Base-by-base conservation (phyloP, 257 asterid genomes). In the Asclepias syriaca region DNA sequence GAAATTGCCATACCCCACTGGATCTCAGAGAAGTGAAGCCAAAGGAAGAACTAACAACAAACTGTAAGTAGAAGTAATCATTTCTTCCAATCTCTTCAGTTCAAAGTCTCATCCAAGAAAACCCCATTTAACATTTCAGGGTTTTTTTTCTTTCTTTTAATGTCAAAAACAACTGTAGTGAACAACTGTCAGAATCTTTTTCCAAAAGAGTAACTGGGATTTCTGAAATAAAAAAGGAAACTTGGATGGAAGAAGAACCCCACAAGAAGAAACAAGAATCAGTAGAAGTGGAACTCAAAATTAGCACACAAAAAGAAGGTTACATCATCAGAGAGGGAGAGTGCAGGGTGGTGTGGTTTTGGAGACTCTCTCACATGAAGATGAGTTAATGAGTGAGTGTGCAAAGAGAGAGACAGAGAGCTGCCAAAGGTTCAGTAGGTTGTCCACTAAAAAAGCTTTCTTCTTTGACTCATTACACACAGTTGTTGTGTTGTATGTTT, bases 71-170 rank as follows among this genome's bases (percentile, higher is more conserved):
- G 54, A 80, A 77, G 81, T 75, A 90, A 87, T 83, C 85, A 84
- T 87, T 74, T 86, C 81, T 81, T 74, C 80, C 83, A 74, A 55
- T 83, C 88, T 77, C 87, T 75, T 79, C 72, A 79, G 79, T 90
- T 83, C 86, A 81, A 87, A 82, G 80, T 65, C 81, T 81, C 75
- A 77, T 68, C 77, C 72, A 74, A 75, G 71, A 82, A 72, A 78
- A 76, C 78, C 87, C 82, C 88, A 85, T 82, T 81, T 81, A 84
- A 85, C 84, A 87, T 84, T 86, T 78, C 82, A 65, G 69, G 58
- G 54, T 34, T 6, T 43, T 43, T 43, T 43, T 43, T 43, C 10
- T 56, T 72, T 66, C 76, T 22, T 39, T 21, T 34, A 73, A 69
- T 74, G 61, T 43, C 45, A 73, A 79, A 80, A 75, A 75, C 77